Conservation (phyloP, 2,329 filamentous ascomycete species). For the Keithomyces neogunnii region DNA sequence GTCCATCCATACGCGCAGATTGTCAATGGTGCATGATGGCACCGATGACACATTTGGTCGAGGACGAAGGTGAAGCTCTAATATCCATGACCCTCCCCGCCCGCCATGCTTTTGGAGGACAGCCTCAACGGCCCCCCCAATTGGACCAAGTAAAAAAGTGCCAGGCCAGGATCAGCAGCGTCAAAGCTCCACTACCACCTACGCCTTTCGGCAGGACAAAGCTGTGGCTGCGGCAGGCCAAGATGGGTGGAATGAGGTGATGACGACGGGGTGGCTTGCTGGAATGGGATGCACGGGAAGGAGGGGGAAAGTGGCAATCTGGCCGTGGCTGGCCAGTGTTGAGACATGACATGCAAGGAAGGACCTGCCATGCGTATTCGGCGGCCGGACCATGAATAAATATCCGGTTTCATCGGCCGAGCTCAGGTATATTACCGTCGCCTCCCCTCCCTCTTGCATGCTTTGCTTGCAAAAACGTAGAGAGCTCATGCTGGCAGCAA, state of each 20-base stretch:
- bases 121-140: neutral
- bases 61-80: too few relatives aligned
- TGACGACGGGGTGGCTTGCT: neutral
- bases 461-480: too few relatives aligned
- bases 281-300: neutral
- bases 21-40: too few relatives aligned
- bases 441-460: too few relatives aligned
- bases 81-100: neutral
- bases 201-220: neutral
- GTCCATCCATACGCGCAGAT: too few relatives aligned
- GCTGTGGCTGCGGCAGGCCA: neutral
- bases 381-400: neutral
- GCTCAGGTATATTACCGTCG: too few relatives aligned
- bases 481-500: neutral
- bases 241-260: neutral
- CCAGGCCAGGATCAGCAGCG: neutral
- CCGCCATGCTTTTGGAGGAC: neutral
- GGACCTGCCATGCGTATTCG: too few relatives aligned
- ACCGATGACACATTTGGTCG: too few relatives aligned
- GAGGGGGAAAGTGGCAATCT: neutral
- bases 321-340: neutral
- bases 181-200: neutral
- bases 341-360: neutral
- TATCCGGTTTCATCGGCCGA: neutral
- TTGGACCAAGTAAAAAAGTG: neutral